phyloP scores from a whole-genome alignment of 2,329 filamentous ascomycete species.

The Hysterium pulicare region DNA sequence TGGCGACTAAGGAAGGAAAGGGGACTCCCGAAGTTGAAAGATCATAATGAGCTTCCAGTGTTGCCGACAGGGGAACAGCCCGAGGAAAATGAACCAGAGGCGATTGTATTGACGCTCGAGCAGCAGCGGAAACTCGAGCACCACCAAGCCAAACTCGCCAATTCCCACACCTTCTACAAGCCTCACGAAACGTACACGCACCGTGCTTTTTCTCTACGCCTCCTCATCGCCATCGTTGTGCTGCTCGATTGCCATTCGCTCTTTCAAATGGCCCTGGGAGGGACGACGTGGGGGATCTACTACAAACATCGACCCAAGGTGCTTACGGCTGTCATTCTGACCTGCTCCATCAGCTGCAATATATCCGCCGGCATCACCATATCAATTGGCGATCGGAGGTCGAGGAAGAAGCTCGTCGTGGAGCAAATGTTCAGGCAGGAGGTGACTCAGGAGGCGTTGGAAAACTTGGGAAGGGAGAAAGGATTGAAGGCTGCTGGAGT shows the following conservation, averaged over 20 bases:
- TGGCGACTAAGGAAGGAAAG: conserved; percentile 60
- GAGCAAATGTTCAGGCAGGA: conserved; percentile 70
- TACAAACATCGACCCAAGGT: conserved; percentile 64
- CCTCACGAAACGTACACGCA: conserved; percentile 78
- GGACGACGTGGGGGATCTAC: conserved; percentile 70
- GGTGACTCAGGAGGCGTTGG: conserved; percentile 61
- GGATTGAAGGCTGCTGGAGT: conserved; percentile 16
- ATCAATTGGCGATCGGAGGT: conserved; percentile 66
- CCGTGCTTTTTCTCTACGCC: conserved; percentile 66
- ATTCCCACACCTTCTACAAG: conserved; percentile 80
- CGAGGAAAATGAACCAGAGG: conserved; percentile 8
- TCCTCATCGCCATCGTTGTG: conserved; percentile 68
- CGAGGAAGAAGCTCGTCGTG: conserved; percentile 77
- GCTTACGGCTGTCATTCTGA: conserved; percentile 74
- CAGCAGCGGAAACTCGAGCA: conserved; percentile 67
- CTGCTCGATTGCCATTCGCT: conserved; percentile 72
- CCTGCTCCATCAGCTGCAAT: conserved; percentile 70
- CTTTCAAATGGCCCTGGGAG: conserved; percentile 71
- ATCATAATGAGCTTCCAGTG: conserved; percentile 63
- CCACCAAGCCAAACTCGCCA: conserved; percentile 71
- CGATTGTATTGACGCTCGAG: conserved; percentile 51
- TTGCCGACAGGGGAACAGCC: conserved; percentile 1
- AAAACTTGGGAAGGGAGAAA: conserved; percentile 45
- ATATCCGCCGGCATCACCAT: conserved; percentile 71
- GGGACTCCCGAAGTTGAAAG: conserved; percentile 55